These are phyloP conservation scores for Iberis pinnata DNA, from an alignment of 345 rosid species.

Conservation along the genomic window DNA sequence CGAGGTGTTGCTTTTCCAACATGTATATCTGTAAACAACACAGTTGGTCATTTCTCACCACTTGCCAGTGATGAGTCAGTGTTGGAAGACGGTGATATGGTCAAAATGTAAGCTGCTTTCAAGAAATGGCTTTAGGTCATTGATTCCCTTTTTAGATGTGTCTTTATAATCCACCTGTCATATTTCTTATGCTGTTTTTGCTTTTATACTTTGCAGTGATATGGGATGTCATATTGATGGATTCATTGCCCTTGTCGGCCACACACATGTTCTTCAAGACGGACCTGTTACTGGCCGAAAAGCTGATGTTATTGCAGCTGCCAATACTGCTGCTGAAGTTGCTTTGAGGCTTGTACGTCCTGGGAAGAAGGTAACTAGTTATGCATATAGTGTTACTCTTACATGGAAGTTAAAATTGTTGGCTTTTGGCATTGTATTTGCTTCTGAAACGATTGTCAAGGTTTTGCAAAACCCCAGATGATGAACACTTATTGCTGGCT, in stretches of 20 bases:
- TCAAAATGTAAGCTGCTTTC: conserved; percentile 88
- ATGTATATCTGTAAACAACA: conserved; percentile 82
- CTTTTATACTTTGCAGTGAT: conserved; percentile 41
- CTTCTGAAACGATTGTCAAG: background rate
- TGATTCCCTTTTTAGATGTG: background rate
- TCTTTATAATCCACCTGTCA: too few species aligned
- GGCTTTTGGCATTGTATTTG: background rate
- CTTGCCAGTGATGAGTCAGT: conserved; percentile 69
- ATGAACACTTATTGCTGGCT: conserved; percentile 45
- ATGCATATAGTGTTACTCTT: background rate
- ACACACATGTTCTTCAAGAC: conserved; percentile 72
- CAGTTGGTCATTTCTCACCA: conserved; percentile 83
- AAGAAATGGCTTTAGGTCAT: too few species aligned
- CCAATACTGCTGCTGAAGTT: conserved; percentile 94
- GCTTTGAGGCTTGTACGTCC: conserved; percentile 97
- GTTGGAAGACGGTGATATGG: conserved; percentile 78
- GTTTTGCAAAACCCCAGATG: conserved; percentile 42
- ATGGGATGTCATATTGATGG: conserved; percentile 98
- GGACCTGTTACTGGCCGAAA: conserved; percentile 65
- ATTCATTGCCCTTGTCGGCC: conserved; percentile 91
- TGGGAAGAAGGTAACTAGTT: conserved; percentile 64
- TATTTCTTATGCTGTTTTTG: conserved; percentile 6
- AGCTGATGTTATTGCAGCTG: conserved; percentile 92
- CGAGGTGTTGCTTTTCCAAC: conserved; percentile 95
- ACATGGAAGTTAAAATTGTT: background rate